A percentile compares a stretch with the other conserved stretches of the same genome.
Conservation (phyloP, 139 green algal species). For the Eudorina sp. region DNA sequence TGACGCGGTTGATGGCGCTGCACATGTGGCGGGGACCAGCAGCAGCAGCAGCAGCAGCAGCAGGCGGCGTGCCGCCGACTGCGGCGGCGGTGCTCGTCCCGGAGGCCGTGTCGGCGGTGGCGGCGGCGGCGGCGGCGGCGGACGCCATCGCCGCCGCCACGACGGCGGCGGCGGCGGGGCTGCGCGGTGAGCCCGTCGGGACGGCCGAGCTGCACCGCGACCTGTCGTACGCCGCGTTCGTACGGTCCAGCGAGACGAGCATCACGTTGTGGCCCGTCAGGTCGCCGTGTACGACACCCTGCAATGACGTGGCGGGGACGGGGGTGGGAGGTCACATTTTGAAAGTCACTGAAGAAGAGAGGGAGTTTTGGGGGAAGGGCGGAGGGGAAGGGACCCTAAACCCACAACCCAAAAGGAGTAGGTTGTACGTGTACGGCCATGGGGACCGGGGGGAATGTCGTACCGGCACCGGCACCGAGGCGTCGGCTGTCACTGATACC, state of each 20-base stretch:
- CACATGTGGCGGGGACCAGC: background rate
- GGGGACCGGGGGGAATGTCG: no score
- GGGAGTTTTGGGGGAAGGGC: no score
- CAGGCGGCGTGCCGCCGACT: background rate
- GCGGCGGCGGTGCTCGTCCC: background rate
- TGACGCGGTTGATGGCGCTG: background rate
- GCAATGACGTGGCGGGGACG: no score
- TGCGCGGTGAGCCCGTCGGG: background rate
- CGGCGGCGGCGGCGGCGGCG: background rate
- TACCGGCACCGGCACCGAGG: no score
- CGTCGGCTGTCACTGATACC: no score
- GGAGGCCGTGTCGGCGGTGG: background rate
- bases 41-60: background rate
- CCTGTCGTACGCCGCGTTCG: conserved; percentile 4
- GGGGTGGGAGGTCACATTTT: no score
- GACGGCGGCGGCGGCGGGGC: background rate
- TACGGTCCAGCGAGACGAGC: conserved; percentile 50
- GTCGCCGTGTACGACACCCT: conserved; percentile 78
- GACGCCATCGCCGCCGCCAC: background rate
- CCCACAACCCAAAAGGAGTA: no score
- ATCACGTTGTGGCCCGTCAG: conserved; percentile 81
- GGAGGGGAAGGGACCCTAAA: no score
- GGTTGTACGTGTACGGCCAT: no score
- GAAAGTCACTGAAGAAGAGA: no score
- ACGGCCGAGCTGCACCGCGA: background rate